Conservation (phyloP, 2,329 filamentous ascomycete species). For the Aureobasidium vineae region DNA sequence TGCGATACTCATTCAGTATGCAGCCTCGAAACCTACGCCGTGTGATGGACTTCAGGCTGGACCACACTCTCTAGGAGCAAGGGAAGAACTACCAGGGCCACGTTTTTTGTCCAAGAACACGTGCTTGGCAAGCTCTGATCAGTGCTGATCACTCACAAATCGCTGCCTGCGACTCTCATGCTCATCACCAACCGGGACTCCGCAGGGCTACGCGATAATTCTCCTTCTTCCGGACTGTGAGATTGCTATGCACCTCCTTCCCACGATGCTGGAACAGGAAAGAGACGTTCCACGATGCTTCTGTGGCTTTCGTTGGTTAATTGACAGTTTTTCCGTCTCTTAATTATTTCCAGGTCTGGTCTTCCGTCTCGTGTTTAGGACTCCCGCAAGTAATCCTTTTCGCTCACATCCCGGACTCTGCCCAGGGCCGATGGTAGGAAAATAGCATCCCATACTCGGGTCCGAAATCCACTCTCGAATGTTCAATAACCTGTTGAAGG, state of each 20-base stretch:
- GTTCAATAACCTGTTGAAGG: too few relatives aligned
- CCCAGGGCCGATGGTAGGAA: not conserved
- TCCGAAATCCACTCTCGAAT: not conserved
- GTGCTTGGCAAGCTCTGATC: conserved; percentile 13
- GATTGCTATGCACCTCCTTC: not conserved
- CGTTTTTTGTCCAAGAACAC: conserved; percentile 4
- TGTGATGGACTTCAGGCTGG: conserved; percentile 5
- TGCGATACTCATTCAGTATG: not conserved
- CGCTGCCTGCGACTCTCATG: not conserved
- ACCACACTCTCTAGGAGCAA: not conserved
- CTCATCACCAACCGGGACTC: conserved; percentile 1
- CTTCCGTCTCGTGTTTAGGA: conserved; percentile 4
- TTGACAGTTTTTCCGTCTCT: conserved; percentile 7
- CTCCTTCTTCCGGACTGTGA: conserved; percentile 5
- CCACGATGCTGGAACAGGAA: conserved; percentile 2
- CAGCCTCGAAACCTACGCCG: not conserved
- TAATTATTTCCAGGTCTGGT: conserved; percentile 11
- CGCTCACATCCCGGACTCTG: not conserved
- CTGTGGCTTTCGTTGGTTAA: not conserved
- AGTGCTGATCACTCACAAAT: conserved; percentile 1
- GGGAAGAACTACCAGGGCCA: not conserved
- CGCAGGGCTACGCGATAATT: conserved; percentile 9
- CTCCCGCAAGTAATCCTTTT: conserved; percentile 7
- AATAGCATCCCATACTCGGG: not conserved
- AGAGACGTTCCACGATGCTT: conserved; percentile 16